phyloP scores from a whole-genome alignment of 805 yeast genomes.

The Metschnikowia lunata region DNA sequence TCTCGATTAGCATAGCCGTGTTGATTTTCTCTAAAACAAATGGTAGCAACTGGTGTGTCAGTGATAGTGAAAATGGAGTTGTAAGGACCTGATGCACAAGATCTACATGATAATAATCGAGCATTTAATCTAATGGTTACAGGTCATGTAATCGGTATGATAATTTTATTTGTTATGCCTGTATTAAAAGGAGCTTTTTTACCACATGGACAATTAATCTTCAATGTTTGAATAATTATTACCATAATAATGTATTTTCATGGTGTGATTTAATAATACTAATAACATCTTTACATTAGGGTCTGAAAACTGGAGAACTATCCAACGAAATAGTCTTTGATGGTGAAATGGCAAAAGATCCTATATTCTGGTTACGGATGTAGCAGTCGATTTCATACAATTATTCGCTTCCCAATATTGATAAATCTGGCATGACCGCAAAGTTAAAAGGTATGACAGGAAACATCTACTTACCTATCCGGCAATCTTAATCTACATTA shows the following conservation, averaged over 20 bases:
- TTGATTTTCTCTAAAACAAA: too few species aligned
- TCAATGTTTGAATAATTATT: background rate
- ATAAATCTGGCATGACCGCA: too few species aligned
- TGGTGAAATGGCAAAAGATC: background rate
- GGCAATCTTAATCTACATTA: too few species aligned
- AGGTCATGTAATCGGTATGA: constrained; percentile 3
- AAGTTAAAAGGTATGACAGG: too few species aligned
- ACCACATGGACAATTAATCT: background rate
- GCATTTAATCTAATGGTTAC: constrained; percentile 3
- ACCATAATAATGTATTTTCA: background rate
- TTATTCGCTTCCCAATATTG: too few species aligned
- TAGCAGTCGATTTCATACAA: too few species aligned
- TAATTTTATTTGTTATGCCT: constrained; percentile 1
- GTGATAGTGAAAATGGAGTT: constrained; percentile 1
- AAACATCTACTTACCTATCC: too few species aligned
- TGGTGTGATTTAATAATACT: background rate
- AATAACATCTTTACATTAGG: background rate
- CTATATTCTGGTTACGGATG: too few species aligned
- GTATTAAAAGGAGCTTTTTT: background rate
- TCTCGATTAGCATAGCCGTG: too few species aligned
- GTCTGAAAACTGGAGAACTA: background rate
- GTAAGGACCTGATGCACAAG: constrained; percentile 1
- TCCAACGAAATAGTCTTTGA: background rate
- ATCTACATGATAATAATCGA: constrained; percentile 1
- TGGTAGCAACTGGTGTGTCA: constrained; percentile 3